phyloP scores from a whole-genome alignment of 805 yeast species.

The Vanderwaltozyma polyspora region DNA sequence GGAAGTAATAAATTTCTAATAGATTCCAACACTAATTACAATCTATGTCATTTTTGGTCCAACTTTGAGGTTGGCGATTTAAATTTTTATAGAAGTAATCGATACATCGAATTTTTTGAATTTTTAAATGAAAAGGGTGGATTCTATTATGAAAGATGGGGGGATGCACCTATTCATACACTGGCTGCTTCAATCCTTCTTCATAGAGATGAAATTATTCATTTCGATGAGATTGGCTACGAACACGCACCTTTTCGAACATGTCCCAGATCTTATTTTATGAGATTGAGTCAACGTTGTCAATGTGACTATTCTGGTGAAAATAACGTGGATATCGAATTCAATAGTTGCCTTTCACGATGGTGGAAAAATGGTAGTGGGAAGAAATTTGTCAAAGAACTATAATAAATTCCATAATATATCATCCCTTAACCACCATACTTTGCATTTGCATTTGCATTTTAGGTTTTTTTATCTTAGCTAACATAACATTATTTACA shows the following conservation, averaged over 20 bases:
- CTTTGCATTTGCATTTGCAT: neutral
- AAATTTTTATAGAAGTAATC: slow-evolving; percentile 57
- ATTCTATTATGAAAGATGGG: slow-evolving; percentile 85
- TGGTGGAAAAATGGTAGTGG: slow-evolving; percentile 72
- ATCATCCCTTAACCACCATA: neutral
- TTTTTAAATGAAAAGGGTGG: slow-evolving; percentile 60
- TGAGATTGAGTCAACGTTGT: slow-evolving; percentile 48
- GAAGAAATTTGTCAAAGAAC: slow-evolving; percentile 19
- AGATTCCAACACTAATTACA: slow-evolving; percentile 45
- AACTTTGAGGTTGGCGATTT: slow-evolving; percentile 71
- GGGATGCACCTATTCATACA: slow-evolving; percentile 88
- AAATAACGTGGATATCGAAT: slow-evolving; percentile 30
- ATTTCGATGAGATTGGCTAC: slow-evolving; percentile 77
- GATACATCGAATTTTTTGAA: slow-evolving; percentile 51
- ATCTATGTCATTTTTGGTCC: slow-evolving; percentile 80
- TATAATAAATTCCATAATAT: neutral
- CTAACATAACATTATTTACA: no score
- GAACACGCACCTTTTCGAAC: slow-evolving; percentile 58
- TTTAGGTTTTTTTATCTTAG: no score
- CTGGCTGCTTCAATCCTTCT: slow-evolving; percentile 53
- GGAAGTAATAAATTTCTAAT: slow-evolving; percentile 7
- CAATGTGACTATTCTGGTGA: slow-evolving; percentile 42
- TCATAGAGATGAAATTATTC: slow-evolving; percentile 51
- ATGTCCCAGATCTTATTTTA: slow-evolving; percentile 43
- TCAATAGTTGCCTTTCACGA: slow-evolving; percentile 53